Evolutionary conservation across 1,284 basidiomycete genomes (phyloP), one percentile per base, ranked within the genome.

Genomic region (Lentinus polychrous): DNA sequence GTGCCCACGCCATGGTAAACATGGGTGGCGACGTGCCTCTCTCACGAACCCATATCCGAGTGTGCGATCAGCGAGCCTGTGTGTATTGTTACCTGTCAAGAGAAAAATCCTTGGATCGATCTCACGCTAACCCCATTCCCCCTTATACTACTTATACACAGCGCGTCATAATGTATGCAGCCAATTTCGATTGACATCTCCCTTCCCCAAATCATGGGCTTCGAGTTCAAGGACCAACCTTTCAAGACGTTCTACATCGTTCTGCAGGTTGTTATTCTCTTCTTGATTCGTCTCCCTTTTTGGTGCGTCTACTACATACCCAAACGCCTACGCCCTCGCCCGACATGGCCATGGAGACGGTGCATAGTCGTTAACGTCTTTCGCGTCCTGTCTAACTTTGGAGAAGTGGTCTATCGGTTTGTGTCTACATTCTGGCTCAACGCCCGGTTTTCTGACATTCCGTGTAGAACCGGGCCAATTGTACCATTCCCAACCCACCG

Each of bases 301-400:
- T 52, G 50, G 50, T 11, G 24, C 8, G 12, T 52, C 31, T 32
- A 37, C 24, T 48, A 43, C 10, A 23, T 49, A 35, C 50, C 47
- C 6, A 32, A 20, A 22, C 33, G 20, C n/a, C 22, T 14, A 11
- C 46, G 50, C 7, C 50, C 50, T 17, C 38, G 46, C 7, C 42
- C 42, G 5, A 17, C 47, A 15, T 52, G 50, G 50, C 11, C 47
- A 8, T 33, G 37, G 24, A 10, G 15, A 14, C 31, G 35, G 6
- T 43, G 24, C 39, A 34, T 51, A 20, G 10, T 24, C 14, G 17
- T 50, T n/a, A 15, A 38, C 23, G 15, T 37, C 17, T 8, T 43
- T 10, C 38, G 27, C 27, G 17, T 18, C 8, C 6, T 22, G 10
- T 17, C 37, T 2, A 8, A n/a, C 17, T 20, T 42, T 8, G 38